These are phyloP conservation scores for Trichosporon ovoides DNA, from an alignment of 1,284 basidiomycete species.

Conservation along the genomic window DNA sequence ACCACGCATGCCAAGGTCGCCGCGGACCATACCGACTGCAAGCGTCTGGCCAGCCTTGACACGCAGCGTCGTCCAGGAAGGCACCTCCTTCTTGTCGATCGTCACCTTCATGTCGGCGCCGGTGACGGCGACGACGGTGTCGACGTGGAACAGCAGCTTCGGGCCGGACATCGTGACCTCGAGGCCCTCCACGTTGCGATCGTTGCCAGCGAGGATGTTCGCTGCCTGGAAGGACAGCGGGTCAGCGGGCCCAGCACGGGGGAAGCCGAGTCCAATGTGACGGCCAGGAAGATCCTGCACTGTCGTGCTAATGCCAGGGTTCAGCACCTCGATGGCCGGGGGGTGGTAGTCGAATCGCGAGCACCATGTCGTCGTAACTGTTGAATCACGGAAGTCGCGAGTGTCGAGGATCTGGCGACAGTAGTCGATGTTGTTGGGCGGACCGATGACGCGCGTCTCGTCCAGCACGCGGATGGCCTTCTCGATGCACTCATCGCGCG, in stretches of 20 bases:
- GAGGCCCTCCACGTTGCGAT: slow-evolving; percentile 55
- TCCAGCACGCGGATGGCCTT: slow-evolving; percentile 41
- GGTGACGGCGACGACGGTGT: slow-evolving; percentile 57
- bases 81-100: slow-evolving; percentile 50
- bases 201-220: slow-evolving; percentile 61
- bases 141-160: slow-evolving; percentile 54
- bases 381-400: slow-evolving; percentile 52
- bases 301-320: slow-evolving; percentile 58
- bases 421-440: slow-evolving; percentile 58
- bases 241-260: slow-evolving; percentile 66
- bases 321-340: slow-evolving; percentile 56
- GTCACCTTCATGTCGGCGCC: slow-evolving; percentile 54
- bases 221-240: slow-evolving; percentile 57
- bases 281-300: slow-evolving; percentile 64
- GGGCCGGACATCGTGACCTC: slow-evolving; percentile 53
- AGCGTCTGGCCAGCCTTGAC: slow-evolving; percentile 54
- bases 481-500: slow-evolving; percentile 23
- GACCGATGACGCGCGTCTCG: slow-evolving; percentile 52
- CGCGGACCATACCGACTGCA: slow-evolving; percentile 42
- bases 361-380: slow-evolving; percentile 56
- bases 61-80: slow-evolving; percentile 55
- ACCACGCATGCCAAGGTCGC: slow-evolving; percentile 54
- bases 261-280: slow-evolving; percentile 58
- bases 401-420: slow-evolving; percentile 52
- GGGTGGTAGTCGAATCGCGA: slow-evolving; percentile 43